Evolutionary conservation across 179 eudicot genomes (phyloP).

Genomic region (Silene vulgaris): DNA sequence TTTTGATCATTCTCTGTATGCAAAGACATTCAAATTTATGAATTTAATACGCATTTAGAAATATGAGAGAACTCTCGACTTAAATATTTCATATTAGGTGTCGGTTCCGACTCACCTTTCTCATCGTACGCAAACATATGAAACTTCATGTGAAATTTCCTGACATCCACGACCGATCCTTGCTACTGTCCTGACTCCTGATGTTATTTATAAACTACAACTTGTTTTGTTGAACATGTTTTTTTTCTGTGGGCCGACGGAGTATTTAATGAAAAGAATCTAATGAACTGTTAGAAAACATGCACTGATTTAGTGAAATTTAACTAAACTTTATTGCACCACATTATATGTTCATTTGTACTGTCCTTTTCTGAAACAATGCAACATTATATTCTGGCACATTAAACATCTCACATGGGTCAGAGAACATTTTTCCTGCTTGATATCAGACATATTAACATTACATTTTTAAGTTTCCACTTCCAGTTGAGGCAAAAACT

Average conservation of each 20-base stretch:
- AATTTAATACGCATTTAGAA: no score
- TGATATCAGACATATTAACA: not conserved
- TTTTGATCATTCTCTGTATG: no score
- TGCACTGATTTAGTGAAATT: slow-evolving; percentile 9
- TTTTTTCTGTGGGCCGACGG: slow-evolving; percentile 7
- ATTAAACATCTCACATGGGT: slow-evolving; percentile 24
- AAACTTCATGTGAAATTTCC: not conserved
- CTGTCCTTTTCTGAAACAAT: not conserved
- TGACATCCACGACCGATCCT: not conserved
- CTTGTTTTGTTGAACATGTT: not conserved
- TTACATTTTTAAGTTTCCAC: no score
- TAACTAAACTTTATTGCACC: not conserved
- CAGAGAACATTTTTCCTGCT: slow-evolving; percentile 13
- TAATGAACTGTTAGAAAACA: slow-evolving; percentile 14
- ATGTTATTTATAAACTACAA: not conserved
- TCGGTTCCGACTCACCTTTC: not conserved
- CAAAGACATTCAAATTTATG: no score
- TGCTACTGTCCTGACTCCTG: not conserved
- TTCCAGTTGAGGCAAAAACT: no score
- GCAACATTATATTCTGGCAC: slow-evolving; percentile 19
- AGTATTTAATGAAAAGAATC: slow-evolving; percentile 3
- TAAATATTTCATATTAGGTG: not conserved
- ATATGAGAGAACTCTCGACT: no score
- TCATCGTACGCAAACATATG: not conserved
- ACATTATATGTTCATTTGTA: slow-evolving; percentile 4